Conservation (phyloP, 129 eudicot species). For the Helichrysum umbraculigerum region DNA sequence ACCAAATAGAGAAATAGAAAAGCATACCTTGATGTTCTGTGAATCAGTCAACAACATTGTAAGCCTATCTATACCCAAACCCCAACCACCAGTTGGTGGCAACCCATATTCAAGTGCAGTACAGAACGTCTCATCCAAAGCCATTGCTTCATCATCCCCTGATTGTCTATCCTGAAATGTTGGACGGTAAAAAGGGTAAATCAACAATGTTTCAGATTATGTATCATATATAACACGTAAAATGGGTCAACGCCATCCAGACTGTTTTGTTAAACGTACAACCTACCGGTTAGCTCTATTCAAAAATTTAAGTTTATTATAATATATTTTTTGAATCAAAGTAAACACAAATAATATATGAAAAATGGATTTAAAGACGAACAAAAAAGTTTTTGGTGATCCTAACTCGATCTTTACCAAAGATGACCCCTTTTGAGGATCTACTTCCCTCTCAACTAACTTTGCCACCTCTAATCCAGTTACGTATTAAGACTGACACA, state of each 20-base stretch:
- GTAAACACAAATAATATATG: not conserved
- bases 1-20: not conserved
- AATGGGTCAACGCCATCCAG: not conserved
- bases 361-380: not conserved
- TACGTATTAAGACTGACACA: not conserved
- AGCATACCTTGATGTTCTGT: slow-evolving; percentile 81
- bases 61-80: slow-evolving; percentile 86
- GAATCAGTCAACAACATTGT: slow-evolving; percentile 91
- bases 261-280: not conserved
- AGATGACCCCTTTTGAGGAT: too few relatives aligned
- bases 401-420: too few relatives aligned
- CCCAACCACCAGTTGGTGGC: slow-evolving; percentile 99
- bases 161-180: slow-evolving; percentile 86
- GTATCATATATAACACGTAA: not conserved
- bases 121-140: slow-evolving; percentile 87
- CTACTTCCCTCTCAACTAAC: too few relatives aligned
- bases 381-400: not conserved
- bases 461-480: not conserved
- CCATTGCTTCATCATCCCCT: slow-evolving; percentile 99
- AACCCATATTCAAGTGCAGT: slow-evolving; percentile 93
- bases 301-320: not conserved
- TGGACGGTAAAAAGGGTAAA: not conserved
- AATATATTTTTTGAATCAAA: not conserved
- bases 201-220: not conserved
- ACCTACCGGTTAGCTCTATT: not conserved